phyloP scores from a whole-genome alignment of 2,329 filamentous ascomycete genomes.

The Chaetomium sp. region DNA sequence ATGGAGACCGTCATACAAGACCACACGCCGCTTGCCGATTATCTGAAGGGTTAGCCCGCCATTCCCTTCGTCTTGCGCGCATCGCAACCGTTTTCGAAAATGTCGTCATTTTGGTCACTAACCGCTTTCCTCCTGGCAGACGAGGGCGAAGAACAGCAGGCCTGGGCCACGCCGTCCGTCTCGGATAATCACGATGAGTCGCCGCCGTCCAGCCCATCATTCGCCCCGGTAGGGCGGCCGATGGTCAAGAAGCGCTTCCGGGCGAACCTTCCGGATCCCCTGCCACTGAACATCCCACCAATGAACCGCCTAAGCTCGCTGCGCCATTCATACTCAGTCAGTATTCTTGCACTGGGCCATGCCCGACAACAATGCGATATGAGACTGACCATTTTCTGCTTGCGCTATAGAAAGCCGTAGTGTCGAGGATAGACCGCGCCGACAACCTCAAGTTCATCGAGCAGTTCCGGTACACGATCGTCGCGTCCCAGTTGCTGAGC shows the following conservation, averaged over 20 bases:
- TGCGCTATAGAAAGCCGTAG: conserved; percentile 62
- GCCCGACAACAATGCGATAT: not conserved
- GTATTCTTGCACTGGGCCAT: conserved; percentile 32
- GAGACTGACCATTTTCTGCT: conserved; percentile 25
- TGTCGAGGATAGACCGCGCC: conserved; percentile 70
- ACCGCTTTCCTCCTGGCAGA: conserved; percentile 39
- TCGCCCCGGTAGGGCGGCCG: conserved; percentile 60
- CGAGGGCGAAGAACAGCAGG: conserved; percentile 53
- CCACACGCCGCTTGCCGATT: conserved; percentile 84
- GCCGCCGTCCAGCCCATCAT: conserved; percentile 53
- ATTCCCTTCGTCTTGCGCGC: conserved; percentile 19
- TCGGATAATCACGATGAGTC: conserved; percentile 44
- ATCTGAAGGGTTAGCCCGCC: conserved; percentile 73
- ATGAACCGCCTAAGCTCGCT: conserved; percentile 47
- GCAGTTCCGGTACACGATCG: conserved; percentile 89
- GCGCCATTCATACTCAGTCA: conserved; percentile 55
- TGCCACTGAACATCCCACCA: conserved; percentile 47
- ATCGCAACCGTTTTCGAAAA: not conserved
- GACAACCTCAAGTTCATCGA: conserved; percentile 88
- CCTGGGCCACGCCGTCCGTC: conserved; percentile 49
- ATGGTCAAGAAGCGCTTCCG: conserved; percentile 58
- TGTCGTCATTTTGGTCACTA: conserved; percentile 24
- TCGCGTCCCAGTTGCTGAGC: conserved; percentile 85
- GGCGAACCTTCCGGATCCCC: conserved; percentile 48
- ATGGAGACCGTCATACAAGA: conserved; percentile 91